phyloP scores from a whole-genome alignment of 2,329 filamentous ascomycete genomes.

The Mycosphaerella sp. region DNA sequence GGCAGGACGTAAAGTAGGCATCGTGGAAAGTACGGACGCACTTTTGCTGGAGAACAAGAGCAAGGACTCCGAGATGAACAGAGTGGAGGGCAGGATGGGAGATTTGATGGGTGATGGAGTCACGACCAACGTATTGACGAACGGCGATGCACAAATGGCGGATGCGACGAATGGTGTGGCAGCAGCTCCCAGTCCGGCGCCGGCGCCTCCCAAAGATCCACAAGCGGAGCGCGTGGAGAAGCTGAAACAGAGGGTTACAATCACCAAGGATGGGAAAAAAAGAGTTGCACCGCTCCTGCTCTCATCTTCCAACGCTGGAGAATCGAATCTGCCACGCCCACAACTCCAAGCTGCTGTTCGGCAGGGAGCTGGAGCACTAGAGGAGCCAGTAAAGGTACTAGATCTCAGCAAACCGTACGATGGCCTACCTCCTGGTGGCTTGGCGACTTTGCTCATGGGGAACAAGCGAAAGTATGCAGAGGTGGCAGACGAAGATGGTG shows the following conservation, averaged over 20 bases:
- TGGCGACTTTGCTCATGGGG: conserved; percentile 77
- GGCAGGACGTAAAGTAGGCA: conserved; percentile 78
- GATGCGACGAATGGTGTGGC: conserved; percentile 32
- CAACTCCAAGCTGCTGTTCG: conserved; percentile 74
- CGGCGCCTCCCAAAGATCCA: conserved; percentile 42
- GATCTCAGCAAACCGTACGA: conserved; percentile 94
- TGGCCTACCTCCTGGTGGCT: conserved; percentile 80
- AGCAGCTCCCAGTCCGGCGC: conserved; percentile 34
- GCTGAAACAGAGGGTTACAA: conserved; percentile 84
- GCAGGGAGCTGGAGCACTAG: conserved; percentile 43
- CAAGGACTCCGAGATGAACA: conserved; percentile 82
- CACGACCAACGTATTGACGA: conserved; percentile 42
- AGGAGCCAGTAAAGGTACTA: conserved; percentile 54
- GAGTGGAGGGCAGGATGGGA: conserved; percentile 91
- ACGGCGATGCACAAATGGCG: conserved; percentile 39
- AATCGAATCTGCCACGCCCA: conserved; percentile 82
- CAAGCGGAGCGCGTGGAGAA: conserved; percentile 56
- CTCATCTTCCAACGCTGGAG: conserved; percentile 72
- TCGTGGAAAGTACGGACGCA: conserved; percentile 87
- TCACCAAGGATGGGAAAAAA: conserved; percentile 96
- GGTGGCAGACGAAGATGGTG: conserved; percentile 68
- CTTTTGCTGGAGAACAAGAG: conserved; percentile 76
- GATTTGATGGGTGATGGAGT: conserved; percentile 91
- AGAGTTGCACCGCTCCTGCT: conserved; percentile 86
- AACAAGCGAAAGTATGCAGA: conserved; percentile 82